Evolutionary conservation across 768 basidiomycete genomes (phyloP).

Genomic region (Panaeolus cyanescens): DNA sequence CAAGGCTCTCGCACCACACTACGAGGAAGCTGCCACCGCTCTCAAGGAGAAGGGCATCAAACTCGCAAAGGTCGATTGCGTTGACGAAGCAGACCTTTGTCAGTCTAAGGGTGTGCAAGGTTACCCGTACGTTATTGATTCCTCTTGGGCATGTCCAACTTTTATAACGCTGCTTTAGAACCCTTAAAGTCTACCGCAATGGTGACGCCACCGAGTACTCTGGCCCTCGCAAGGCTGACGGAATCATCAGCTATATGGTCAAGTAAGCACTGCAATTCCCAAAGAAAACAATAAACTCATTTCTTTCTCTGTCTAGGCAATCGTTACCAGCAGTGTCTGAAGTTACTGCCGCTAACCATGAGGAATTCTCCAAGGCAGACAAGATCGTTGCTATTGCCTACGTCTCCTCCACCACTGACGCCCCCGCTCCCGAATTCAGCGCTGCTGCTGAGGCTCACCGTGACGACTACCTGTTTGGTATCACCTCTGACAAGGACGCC

Average conservation of each 20-base stretch:
- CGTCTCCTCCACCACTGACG: conserved; percentile 70
- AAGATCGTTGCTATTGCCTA: conserved; percentile 90
- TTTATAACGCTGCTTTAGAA: conserved; percentile 43
- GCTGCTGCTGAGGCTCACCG: conserved; percentile 84
- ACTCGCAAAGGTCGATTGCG: conserved; percentile 96
- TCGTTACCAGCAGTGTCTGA: conserved; percentile 90
- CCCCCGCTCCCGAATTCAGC: conserved; percentile 73
- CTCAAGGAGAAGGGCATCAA: conserved; percentile 91
- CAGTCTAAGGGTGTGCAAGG: conserved; percentile 86
- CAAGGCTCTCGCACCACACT: conserved; percentile 92
- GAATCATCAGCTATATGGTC: conserved; percentile 94
- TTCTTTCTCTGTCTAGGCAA: conserved; percentile 50
- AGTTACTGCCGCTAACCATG: conserved; percentile 74
- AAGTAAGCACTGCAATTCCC: conserved; percentile 60
- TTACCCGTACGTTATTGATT: conserved; percentile 73
- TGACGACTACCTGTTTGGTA: conserved; percentile 92
- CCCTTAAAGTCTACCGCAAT: conserved; percentile 89
- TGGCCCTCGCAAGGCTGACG: conserved; percentile 93
- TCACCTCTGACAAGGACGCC: conserved; percentile 70
- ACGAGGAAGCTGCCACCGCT: conserved; percentile 90
- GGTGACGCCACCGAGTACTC: conserved; percentile 80
- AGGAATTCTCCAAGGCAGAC: conserved; percentile 87
- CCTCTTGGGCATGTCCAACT: neutral
- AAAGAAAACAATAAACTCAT: conserved; percentile 7
- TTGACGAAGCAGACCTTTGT: conserved; percentile 91